Evolutionary conservation across 768 basidiomycete species (phyloP).

Genomic region (Gloeostereum incarnatum): DNA sequence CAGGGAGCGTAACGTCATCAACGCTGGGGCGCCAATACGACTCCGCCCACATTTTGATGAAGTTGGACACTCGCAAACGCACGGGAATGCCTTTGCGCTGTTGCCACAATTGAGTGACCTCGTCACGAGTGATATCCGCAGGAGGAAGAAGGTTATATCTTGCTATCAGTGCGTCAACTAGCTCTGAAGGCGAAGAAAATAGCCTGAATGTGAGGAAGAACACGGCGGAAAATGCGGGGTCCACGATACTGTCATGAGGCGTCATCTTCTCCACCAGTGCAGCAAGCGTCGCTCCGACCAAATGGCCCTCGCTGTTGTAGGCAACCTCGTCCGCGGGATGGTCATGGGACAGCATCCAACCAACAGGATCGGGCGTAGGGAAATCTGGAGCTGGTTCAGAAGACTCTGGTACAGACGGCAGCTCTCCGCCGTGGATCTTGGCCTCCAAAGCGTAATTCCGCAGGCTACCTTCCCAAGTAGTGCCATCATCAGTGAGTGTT

Average conservation of each 20-base stretch:
- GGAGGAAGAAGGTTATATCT: slow-evolving; percentile 81
- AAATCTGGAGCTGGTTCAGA: slow-evolving; percentile 18
- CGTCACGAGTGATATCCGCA: slow-evolving; percentile 41
- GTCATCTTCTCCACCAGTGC: slow-evolving; percentile 97
- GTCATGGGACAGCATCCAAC: slow-evolving; percentile 63
- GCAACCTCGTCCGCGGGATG: slow-evolving; percentile 78
- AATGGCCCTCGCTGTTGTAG: slow-evolving; percentile 83
- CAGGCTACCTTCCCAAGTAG: slow-evolving; percentile 48
- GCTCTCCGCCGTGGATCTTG: slow-evolving; percentile 42
- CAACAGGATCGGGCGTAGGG: slow-evolving; percentile 39
- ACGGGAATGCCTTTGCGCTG: slow-evolving; percentile 85
- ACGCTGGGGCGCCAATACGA: slow-evolving; percentile 74
- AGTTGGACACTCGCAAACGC: slow-evolving; percentile 83
- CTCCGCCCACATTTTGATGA: slow-evolving; percentile 93
- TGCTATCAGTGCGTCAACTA: slow-evolving; percentile 67
- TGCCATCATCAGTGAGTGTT: slow-evolving; percentile 41
- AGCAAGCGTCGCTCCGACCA: slow-evolving; percentile 83
- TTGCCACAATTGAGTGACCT: slow-evolving; percentile 70
- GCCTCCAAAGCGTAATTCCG: slow-evolving; percentile 37
- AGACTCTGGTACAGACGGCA: slow-evolving; percentile 39
- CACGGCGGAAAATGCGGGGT: slow-evolving; percentile 76
- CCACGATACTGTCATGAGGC: slow-evolving; percentile 86
- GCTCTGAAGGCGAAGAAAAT: slow-evolving; percentile 70
- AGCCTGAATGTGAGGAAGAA: slow-evolving; percentile 96
- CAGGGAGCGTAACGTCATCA: slow-evolving; percentile 57